Evolutionary conservation across 805 yeast species (phyloP).

Genomic region (Hanseniaspora vineae): DNA sequence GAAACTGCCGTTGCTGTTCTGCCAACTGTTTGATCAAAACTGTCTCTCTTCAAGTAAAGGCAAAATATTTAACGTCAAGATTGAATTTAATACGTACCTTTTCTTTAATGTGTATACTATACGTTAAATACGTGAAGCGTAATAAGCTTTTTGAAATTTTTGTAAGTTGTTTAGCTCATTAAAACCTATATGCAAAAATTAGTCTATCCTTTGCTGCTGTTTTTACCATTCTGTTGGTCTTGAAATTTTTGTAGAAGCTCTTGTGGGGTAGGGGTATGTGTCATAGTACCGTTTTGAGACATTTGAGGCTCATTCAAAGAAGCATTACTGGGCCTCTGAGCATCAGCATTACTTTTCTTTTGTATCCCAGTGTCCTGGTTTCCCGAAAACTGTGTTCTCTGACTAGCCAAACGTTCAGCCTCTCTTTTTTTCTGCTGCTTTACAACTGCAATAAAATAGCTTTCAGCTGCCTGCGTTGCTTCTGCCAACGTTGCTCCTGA

Average conservation of each 20-base stretch:
- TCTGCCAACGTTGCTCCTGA: constrained; percentile 20
- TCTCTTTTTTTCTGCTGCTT: constrained; percentile 13
- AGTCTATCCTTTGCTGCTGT: background rate
- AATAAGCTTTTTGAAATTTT: too few relatives aligned
- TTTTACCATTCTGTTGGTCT: constrained; percentile 1
- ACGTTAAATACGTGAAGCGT: too few relatives aligned
- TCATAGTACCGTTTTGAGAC: background rate
- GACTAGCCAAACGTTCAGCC: background rate
- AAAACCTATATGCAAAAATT: too few relatives aligned
- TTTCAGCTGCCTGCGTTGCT: constrained; percentile 24
- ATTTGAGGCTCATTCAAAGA: background rate
- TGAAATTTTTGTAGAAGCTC: constrained; percentile 3
- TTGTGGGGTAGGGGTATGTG: background rate
- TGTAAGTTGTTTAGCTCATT: too few relatives aligned
- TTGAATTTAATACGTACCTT: too few relatives aligned
- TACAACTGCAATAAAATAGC: constrained; percentile 13
- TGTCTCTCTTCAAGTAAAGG: too few relatives aligned
- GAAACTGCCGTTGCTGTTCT: constrained; percentile 44
- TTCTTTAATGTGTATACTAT: too few relatives aligned
- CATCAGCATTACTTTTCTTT: background rate
- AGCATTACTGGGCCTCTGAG: background rate
- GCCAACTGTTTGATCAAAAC: constrained; percentile 16
- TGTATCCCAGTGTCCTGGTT: background rate
- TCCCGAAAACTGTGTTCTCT: background rate
- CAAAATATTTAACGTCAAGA: too few relatives aligned